Evolutionary conservation across 805 yeast genomes (phyloP).

Genomic region (Zygotorulaspora chibaensis): DNA sequence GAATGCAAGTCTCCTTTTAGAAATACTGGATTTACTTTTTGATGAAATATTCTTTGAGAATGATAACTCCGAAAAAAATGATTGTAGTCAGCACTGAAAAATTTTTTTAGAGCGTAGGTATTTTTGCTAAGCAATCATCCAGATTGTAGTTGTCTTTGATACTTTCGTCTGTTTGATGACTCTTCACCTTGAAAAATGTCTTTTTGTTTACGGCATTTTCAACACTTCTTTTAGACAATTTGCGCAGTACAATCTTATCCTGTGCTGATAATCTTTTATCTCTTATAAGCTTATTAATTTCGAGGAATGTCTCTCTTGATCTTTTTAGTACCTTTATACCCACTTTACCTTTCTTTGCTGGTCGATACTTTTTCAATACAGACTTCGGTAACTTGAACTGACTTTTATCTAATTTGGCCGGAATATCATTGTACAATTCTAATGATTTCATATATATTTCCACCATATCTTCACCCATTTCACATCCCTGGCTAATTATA

Average conservation of each 20-base stretch:
- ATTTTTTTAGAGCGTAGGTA: slow-evolving; percentile 4
- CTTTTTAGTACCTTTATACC: slow-evolving; percentile 4
- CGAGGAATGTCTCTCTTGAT: slow-evolving; percentile 16
- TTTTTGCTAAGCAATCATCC: slow-evolving; percentile 18
- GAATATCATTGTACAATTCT: slow-evolving; percentile 32
- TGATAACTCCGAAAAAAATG: background rate
- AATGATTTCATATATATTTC: slow-evolving; percentile 32
- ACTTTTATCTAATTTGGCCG: slow-evolving; percentile 19
- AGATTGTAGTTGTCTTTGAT: slow-evolving; percentile 8
- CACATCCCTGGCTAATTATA: slow-evolving; percentile 28
- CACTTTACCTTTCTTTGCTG: slow-evolving; percentile 8
- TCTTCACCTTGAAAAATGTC: slow-evolving; percentile 22
- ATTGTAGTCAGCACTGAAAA: too few species aligned
- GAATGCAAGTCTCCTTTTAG: slow-evolving; percentile 58
- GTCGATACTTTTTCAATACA: slow-evolving; percentile 21
- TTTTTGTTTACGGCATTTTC: slow-evolving; percentile 18
- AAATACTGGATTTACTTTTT: slow-evolving; percentile 54
- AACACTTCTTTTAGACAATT: slow-evolving; percentile 8
- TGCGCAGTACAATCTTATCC: slow-evolving; percentile 16
- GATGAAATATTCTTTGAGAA: slow-evolving; percentile 29
- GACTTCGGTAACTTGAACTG: slow-evolving; percentile 26
- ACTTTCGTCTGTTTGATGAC: slow-evolving; percentile 2
- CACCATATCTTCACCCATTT: slow-evolving; percentile 31
- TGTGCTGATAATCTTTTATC: slow-evolving; percentile 17
- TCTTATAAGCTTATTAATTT: slow-evolving; percentile 16